Evolutionary conservation across 805 yeast species (phyloP).

Genomic region (Ogataea philodendri): DNA sequence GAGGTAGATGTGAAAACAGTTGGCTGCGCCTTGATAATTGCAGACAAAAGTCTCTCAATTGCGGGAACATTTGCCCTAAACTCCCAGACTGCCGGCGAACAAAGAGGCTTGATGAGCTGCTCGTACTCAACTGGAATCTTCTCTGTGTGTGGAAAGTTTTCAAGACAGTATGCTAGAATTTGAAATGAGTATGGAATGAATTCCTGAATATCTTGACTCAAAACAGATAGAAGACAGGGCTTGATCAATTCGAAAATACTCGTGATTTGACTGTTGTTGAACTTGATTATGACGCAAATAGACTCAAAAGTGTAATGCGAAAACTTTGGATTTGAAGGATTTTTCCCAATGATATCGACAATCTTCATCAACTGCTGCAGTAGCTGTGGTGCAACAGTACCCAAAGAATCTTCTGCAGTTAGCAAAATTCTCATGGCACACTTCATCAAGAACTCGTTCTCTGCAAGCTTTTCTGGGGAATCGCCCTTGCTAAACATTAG

Average conservation of each 20-base stretch:
- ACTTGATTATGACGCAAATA: conserved; percentile 71
- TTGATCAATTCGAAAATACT: conserved; percentile 52
- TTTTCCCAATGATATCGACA: conserved; percentile 67
- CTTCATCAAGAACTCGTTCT: conserved; percentile 90
- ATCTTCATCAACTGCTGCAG: conserved; percentile 69
- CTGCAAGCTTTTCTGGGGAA: conserved; percentile 88
- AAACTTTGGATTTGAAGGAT: conserved; percentile 95
- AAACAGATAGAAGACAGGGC: conserved; percentile 63
- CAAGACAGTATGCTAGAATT: conserved; percentile 76
- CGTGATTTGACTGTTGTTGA: conserved; percentile 35
- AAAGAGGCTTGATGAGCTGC: conserved; percentile 71
- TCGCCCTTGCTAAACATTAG: conserved; percentile 57
- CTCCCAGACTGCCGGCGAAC: conserved; percentile 95
- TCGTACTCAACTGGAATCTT: conserved; percentile 64
- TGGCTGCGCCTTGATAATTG: conserved; percentile 55
- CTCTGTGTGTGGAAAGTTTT: conserved; percentile 46
- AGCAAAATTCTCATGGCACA: conserved; percentile 79
- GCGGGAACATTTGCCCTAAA: conserved; percentile 92
- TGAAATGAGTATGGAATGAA: conserved; percentile 93
- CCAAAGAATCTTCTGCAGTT: conserved; percentile 66
- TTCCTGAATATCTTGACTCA: conserved; percentile 87
- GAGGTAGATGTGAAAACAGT: conserved; percentile 37
- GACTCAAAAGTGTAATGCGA: conserved; percentile 90
- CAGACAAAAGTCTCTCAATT: conserved; percentile 71
- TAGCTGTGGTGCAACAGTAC: conserved; percentile 43